A percentile compares a stretch with the other conserved stretches of the same genome.
Evolutionary conservation across 257 asterid species (phyloP).

Genomic region (Nicotiana noctiflora): DNA sequence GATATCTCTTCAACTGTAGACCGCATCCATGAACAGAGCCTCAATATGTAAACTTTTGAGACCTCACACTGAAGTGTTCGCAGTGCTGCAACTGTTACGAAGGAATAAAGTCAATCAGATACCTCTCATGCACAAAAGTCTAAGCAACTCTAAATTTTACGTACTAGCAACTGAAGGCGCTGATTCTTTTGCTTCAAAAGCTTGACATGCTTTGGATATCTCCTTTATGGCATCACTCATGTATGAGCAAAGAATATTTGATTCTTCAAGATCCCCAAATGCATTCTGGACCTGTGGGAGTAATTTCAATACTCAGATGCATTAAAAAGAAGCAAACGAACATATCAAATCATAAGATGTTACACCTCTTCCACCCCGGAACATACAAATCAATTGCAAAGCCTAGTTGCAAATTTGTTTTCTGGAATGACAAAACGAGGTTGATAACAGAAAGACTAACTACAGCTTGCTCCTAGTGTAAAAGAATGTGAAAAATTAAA

Average conservation of each 20-base stretch:
- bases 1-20: conserved; percentile 78
- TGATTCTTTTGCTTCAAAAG: conserved; percentile 85
- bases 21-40: conserved; percentile 99
- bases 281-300: conserved; percentile 60
- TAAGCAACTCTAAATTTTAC: background rate
- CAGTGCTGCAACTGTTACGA: conserved; percentile 62
- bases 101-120: background rate
- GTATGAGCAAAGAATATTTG: conserved; percentile 72
- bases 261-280: conserved; percentile 81
- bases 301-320: conserved; percentile 6
- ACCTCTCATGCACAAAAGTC: background rate
- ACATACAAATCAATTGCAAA: background rate
- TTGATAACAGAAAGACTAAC: background rate
- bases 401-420: background rate
- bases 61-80: conserved; percentile 78
- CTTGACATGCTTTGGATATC: conserved; percentile 71
- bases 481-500: background rate
- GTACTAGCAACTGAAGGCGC: conserved; percentile 90
- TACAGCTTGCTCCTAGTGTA: background rate
- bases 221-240: conserved; percentile 79
- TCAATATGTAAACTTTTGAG: conserved; percentile 69
- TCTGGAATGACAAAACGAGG: background rate
- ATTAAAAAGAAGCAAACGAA: background rate
- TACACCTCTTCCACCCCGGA: background rate
- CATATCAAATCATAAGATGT: background rate